A percentile compares a stretch with the other conserved stretches of the same genome.
Evolutionary conservation across 176 grass and related monocot genomes (phyloP).

Genomic region (Pharus latifolius): DNA sequence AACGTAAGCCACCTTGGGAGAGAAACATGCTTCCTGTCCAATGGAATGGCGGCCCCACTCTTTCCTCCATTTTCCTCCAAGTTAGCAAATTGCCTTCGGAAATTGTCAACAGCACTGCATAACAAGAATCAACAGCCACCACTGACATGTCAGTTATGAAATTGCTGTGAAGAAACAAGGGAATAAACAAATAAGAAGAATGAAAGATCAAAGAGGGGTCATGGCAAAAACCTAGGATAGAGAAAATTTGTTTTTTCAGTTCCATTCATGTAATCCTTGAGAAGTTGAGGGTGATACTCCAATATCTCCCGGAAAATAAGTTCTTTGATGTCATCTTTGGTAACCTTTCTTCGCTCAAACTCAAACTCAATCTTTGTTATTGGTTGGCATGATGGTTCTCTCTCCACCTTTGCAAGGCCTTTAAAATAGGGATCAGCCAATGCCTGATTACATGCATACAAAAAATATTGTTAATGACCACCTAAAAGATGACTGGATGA

Average conservation of each 20-base stretch:
- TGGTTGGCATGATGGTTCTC: constrained; percentile 86
- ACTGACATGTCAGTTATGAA: background rate
- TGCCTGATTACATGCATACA: constrained; percentile 41
- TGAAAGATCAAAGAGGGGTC: background rate
- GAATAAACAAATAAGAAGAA: background rate
- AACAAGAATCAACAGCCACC: constrained; percentile 10
- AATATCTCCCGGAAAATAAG: constrained; percentile 91
- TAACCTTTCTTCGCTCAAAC: constrained; percentile 84
- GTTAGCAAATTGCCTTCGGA: constrained; percentile 90
- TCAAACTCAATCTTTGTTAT: constrained; percentile 97
- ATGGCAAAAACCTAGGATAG: constrained; percentile 70
- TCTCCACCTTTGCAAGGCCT: constrained; percentile 77
- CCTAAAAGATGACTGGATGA: background rate
- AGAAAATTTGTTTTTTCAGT: constrained; percentile 67
- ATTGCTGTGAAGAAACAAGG: background rate
- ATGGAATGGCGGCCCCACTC: constrained; percentile 31
- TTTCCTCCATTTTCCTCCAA: constrained; percentile 94
- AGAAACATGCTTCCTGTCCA: constrained; percentile 89
- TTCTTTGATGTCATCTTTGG: constrained; percentile 92
- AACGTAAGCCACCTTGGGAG: constrained; percentile 65
- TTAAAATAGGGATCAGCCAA: constrained; percentile 95
- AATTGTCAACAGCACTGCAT: constrained; percentile 86
- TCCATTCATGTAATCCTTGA: constrained; percentile 79
- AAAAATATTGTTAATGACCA: background rate
- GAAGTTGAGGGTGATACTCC: constrained; percentile 89